Evolutionary conservation across 768 basidiomycete genomes (phyloP).

Genomic region (Hericium coralloides): DNA sequence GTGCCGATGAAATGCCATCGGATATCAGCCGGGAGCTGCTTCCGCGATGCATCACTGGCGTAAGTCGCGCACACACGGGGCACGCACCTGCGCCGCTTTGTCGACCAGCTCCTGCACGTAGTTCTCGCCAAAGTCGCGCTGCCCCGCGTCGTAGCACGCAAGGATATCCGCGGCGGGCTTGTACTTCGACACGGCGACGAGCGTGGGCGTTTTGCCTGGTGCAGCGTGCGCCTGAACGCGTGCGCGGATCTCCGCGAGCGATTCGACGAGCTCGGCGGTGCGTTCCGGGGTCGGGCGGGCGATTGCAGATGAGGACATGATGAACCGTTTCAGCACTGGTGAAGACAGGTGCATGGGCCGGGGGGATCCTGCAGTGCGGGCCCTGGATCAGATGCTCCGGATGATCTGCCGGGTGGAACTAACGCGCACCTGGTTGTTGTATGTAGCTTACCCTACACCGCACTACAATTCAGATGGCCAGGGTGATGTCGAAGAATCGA

Average conservation of each 20-base stretch:
- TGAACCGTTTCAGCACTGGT: too few species aligned
- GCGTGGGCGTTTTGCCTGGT: conserved; percentile 22
- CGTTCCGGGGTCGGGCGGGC: conserved; percentile 28
- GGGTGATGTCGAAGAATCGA: too few species aligned
- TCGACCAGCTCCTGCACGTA: conserved; percentile 91
- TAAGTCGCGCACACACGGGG: neutral
- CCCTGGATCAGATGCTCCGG: too few species aligned
- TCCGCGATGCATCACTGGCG: neutral
- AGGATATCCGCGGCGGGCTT: conserved; percentile 85
- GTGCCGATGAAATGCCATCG: conserved; percentile 97
- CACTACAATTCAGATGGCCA: too few species aligned
- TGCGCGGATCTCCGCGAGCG: conserved; percentile 41
- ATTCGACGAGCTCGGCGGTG: conserved; percentile 40
- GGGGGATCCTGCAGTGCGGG: too few species aligned
- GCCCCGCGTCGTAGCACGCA: conserved; percentile 72
- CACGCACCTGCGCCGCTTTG: conserved; percentile 43
- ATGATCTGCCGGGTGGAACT: too few species aligned
- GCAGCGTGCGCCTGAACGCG: conserved; percentile 34
- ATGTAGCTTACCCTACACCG: too few species aligned
- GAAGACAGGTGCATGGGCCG: too few species aligned
- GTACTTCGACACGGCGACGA: conserved; percentile 91
- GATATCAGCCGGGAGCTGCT: conserved; percentile 81
- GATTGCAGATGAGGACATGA: too few species aligned
- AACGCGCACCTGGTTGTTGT: too few species aligned
- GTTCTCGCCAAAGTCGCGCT: conserved; percentile 95